These are phyloP conservation scores for Venturia carpophila DNA, from an alignment of 2,329 filamentous ascomycete species.

Conservation along the genomic window DNA sequence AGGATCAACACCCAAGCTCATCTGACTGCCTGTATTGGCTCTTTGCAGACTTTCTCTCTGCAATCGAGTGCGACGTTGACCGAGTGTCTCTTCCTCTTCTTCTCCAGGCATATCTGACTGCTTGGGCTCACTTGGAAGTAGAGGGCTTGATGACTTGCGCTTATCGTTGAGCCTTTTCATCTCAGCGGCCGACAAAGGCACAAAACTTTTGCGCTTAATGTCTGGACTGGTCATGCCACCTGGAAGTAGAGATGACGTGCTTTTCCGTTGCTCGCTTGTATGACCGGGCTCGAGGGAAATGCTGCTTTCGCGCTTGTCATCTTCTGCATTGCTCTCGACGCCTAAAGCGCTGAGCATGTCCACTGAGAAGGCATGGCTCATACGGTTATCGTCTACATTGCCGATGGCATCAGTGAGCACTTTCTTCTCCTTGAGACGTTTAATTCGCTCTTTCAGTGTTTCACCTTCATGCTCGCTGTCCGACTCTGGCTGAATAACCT, in stretches of 20 bases:
- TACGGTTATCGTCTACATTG: slow-evolving; percentile 27
- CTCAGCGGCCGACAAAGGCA: slow-evolving; percentile 14
- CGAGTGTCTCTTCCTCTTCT: slow-evolving; percentile 66
- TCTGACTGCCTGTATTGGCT: background rate
- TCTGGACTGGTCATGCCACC: slow-evolving; percentile 21
- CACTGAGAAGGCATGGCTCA: slow-evolving; percentile 58
- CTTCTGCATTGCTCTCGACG: slow-evolving; percentile 36
- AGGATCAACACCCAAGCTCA: slow-evolving; percentile 20
- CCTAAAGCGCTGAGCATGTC: slow-evolving; percentile 61
- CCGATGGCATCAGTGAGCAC: slow-evolving; percentile 32
- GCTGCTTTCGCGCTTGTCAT: slow-evolving; percentile 17
- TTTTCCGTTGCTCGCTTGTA: background rate
- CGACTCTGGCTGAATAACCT: slow-evolving; percentile 29
- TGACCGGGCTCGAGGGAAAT: background rate
- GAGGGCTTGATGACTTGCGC: slow-evolving; percentile 15
- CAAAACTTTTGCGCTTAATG: slow-evolving; percentile 17
- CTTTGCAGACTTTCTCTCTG: slow-evolving; percentile 34
- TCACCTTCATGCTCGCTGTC: slow-evolving; percentile 50
- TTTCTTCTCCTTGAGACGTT: slow-evolving; percentile 54
- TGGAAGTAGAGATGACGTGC: background rate
- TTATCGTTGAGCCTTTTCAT: slow-evolving; percentile 27
- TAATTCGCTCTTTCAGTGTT: slow-evolving; percentile 58
- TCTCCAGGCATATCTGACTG: slow-evolving; percentile 25
- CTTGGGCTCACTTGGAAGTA: slow-evolving; percentile 13
- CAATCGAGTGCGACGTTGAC: slow-evolving; percentile 65